Percentiles rank a stretch among this genome's conserved stretches.
These are phyloP conservation scores for Venturia pyrina DNA, from an alignment of 2,329 filamentous ascomycete species.

Conservation along the genomic window DNA sequence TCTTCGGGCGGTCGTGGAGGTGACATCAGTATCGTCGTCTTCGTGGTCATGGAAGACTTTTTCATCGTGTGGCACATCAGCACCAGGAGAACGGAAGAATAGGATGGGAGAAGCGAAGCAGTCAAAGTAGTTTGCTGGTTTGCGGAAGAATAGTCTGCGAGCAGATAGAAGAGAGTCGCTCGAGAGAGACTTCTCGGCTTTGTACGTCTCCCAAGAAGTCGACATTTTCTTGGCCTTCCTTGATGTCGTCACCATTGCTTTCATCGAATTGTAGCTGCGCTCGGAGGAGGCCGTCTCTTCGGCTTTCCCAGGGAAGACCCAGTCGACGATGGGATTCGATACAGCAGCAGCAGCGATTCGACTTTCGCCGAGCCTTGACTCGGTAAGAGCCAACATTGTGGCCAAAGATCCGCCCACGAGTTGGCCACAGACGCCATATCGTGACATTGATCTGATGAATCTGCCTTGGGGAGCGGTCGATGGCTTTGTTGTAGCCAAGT, in stretches of 20 bases:
- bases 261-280: not conserved
- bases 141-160: slow-evolving; percentile 31
- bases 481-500: slow-evolving; percentile 20
- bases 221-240: slow-evolving; percentile 16
- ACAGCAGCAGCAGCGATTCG: slow-evolving; percentile 36
- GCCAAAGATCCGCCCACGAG: slow-evolving; percentile 39
- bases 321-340: slow-evolving; percentile 39
- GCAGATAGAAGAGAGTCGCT: slow-evolving; percentile 22
- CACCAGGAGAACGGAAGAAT: slow-evolving; percentile 38
- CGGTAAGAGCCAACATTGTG: slow-evolving; percentile 39
- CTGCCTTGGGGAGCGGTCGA: not conserved
- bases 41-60: not conserved
- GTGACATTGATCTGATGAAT: not conserved
- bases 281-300: not conserved
- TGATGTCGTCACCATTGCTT: slow-evolving; percentile 12
- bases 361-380: slow-evolving; percentile 30
- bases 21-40: not conserved
- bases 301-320: slow-evolving; percentile 32
- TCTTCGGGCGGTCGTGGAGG: not conserved
- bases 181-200: slow-evolving; percentile 21
- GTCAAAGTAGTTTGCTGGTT: slow-evolving; percentile 36
- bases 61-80: slow-evolving; percentile 16
- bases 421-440: slow-evolving; percentile 36
- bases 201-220: slow-evolving; percentile 22
- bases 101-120: slow-evolving; percentile 40